A percentile compares a stretch with the other conserved stretches of the same genome.
phyloP scores from a whole-genome alignment of 2,329 filamentous ascomycete genomes.

The Myriosclerotinia scirpicola region DNA sequence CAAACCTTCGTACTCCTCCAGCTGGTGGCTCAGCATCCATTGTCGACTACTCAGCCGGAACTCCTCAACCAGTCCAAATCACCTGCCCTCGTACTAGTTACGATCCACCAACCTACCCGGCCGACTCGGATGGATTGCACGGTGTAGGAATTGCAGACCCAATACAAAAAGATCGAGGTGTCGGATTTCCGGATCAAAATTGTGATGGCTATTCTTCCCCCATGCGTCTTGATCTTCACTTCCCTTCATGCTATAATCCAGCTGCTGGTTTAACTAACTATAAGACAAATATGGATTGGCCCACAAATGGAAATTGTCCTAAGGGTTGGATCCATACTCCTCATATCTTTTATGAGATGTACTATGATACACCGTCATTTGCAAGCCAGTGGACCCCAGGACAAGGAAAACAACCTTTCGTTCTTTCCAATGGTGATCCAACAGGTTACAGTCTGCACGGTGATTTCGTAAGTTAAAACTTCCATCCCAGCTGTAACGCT shows the following conservation, averaged over 20 bases:
- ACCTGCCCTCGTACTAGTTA: constrained; percentile 57
- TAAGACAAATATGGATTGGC: constrained; percentile 72
- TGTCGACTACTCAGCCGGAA: constrained; percentile 53
- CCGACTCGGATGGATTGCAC: constrained; percentile 53
- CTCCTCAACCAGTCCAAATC: constrained; percentile 56
- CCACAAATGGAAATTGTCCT: constrained; percentile 73
- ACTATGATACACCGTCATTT: constrained; percentile 74
- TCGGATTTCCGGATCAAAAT: constrained; percentile 68
- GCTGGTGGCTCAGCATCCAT: constrained; percentile 50
- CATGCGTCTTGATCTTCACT: constrained; percentile 79
- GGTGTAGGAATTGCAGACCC: constrained; percentile 56
- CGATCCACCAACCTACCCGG: constrained; percentile 51
- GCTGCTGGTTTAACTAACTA: constrained; percentile 54
- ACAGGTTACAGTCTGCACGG: constrained; percentile 75
- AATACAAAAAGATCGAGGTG: constrained; percentile 55
- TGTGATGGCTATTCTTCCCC: constrained; percentile 64
- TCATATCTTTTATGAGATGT: constrained; percentile 82
- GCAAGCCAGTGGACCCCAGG: constrained; percentile 61
- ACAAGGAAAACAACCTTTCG: constrained; percentile 64
- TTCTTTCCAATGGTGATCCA: constrained; percentile 75
- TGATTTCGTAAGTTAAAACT: constrained; percentile 57
- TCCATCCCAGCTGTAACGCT: neutral
- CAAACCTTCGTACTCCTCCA: constrained; percentile 62
- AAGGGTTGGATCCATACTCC: constrained; percentile 66
- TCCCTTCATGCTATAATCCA: constrained; percentile 88